Evolutionary conservation across 495 filamentous ascomycete genomes (phyloP).

Genomic region (Xylaria longipes): DNA sequence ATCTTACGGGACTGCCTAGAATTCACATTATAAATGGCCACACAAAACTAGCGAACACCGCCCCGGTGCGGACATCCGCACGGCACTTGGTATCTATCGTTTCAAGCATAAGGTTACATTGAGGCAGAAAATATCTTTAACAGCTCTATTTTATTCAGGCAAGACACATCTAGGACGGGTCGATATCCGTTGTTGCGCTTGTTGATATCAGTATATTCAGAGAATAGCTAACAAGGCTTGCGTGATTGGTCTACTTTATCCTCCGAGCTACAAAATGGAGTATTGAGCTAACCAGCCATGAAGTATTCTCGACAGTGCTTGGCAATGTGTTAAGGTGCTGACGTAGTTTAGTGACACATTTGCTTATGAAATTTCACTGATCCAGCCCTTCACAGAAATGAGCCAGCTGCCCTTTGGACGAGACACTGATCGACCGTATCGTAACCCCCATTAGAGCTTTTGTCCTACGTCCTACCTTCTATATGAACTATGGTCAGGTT

Average conservation of each 20-base stretch:
- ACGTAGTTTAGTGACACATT: not conserved
- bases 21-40: constrained; percentile 1
- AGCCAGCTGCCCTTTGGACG: not conserved
- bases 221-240: not conserved
- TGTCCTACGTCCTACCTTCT: constrained; percentile 4
- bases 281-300: not conserved
- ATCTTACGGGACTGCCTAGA: not conserved
- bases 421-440: not conserved
- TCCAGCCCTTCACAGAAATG: not conserved
- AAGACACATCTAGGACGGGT: not conserved
- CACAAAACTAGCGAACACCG: not conserved
- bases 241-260: not conserved
- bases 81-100: constrained; percentile 12
- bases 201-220: not conserved
- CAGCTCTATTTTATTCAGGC: not conserved
- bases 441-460: not conserved
- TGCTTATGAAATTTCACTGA: not conserved
- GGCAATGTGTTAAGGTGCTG: not conserved
- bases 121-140: not conserved
- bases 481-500: constrained; percentile 1
- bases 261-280: not conserved
- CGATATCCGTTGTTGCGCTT: not conserved
- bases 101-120: constrained; percentile 8
- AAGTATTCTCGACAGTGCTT: not conserved
- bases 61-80: constrained; percentile 18